Base-by-base conservation (phyloP, 1,284 basidiomycete species). In the Moniliophthora roreri region DNA sequence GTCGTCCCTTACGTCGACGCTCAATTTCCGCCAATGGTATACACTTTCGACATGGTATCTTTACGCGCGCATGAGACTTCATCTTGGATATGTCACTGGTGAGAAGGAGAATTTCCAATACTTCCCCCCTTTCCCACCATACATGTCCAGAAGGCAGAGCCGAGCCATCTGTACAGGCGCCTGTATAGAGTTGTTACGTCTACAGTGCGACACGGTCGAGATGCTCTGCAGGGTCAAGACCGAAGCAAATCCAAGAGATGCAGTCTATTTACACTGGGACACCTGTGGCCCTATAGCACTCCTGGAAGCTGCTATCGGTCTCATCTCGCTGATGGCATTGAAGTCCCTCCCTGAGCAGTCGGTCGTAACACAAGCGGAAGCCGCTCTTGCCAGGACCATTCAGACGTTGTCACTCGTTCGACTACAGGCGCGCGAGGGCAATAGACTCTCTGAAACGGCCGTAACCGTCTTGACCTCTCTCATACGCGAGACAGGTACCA, bases 41-140 rank as follows among this genome's bases (percentile, higher is more conserved):
- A 68, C 66, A 9, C 64, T 77, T 11, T 64, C 67, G 37, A 73
- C 70, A 21, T 77, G 74, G 73, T 75, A 72, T 56, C 62, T 72
- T 16, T 64, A 69, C 21, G 65, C 61, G 20, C 66, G 72, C 26
- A 60, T 71, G 41, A 76, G 75, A 52, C 58, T 77, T 5, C 68
- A 70, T 54, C 60, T 73, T 23, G 63, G 70, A 10, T 66, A 67
- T n/a, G 60, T 71, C 18, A 71, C 66, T 39, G 67, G 66, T 18
- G 38, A 18, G 35, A 62, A 62, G 45, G 62, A 63, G 51, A 48
- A 18, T 48, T 41, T 39, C 51, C 59, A 9, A 16, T 52, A 3
- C 21, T 24, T 42, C 9, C 28, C 21, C 20, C 13, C 20, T 6
- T 26, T 32, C 13, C 2, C 16, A 15, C 41, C 41, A 32, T 38